Evolutionary conservation across 805 yeast genomes (phyloP).

Genomic region (Cyberlindnera sargentensis): DNA sequence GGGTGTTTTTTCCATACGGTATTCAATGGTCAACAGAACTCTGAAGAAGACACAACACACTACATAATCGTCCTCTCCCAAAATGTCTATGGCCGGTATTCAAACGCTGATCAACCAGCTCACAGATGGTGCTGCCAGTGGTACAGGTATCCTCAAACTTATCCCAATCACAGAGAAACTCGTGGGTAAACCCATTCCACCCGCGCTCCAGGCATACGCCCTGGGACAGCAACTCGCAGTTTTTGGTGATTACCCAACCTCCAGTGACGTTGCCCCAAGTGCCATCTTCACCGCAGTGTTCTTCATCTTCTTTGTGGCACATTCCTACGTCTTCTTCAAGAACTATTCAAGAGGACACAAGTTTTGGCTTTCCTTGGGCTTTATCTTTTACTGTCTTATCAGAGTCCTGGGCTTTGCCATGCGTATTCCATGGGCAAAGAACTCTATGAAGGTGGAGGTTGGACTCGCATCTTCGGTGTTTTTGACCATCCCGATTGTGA

Average conservation of each 20-base stretch:
- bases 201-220: conserved; percentile 29
- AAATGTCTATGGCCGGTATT: background rate
- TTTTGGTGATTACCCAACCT: conserved; percentile 55
- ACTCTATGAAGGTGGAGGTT: conserved; percentile 34
- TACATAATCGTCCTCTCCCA: background rate
- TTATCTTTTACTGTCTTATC: conserved; percentile 44
- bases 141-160: conserved; percentile 40
- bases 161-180: conserved; percentile 27
- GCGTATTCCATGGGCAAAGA: conserved; percentile 54
- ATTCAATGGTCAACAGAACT: no score
- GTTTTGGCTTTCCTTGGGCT: conserved; percentile 48
- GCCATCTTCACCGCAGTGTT: conserved; percentile 51
- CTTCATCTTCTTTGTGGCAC: conserved; percentile 39
- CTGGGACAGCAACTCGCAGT: conserved; percentile 38
- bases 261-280: conserved; percentile 51
- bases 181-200: conserved; percentile 36
- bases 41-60: background rate
- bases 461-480: conserved; percentile 57
- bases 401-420: conserved; percentile 53
- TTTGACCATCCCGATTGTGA: conserved; percentile 48
- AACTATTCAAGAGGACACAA: conserved; percentile 52
- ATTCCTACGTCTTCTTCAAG: conserved; percentile 37
- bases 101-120: background rate
- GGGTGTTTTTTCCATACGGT: no score
- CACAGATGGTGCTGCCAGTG: conserved; percentile 40